A percentile compares a stretch with the other conserved stretches of the same genome.
Evolutionary conservation across 306 rosid species (phyloP).

Genomic region (apple (Malus domestica)): DNA sequence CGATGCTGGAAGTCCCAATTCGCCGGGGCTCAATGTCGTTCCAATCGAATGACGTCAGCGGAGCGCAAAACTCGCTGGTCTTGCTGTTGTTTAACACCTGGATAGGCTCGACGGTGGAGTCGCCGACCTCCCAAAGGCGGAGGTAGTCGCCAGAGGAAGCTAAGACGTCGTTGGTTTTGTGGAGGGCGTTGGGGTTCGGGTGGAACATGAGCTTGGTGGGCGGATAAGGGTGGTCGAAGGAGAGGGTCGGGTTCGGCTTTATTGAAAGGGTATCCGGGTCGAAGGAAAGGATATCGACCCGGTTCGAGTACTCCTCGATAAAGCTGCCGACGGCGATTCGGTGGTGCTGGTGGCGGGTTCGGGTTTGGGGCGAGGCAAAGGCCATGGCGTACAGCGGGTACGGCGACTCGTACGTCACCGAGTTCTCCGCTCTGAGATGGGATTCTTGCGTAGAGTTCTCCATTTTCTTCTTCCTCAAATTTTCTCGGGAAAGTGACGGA

Average conservation of each 20-base stretch:
- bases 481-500: constrained; percentile 2
- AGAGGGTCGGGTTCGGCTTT: constrained; percentile 49
- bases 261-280: constrained; percentile 58
- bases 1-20: constrained; percentile 86
- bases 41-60: constrained; percentile 94
- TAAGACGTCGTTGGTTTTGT: constrained; percentile 48
- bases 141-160: constrained; percentile 97
- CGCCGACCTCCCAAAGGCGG: constrained; percentile 89
- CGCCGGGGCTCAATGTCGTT: constrained; percentile 77
- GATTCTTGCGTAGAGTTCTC: constrained; percentile 67
- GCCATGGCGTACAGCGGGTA: constrained; percentile 75
- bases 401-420: constrained; percentile 65
- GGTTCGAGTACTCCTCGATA: constrained; percentile 75
- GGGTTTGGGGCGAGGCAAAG: constrained; percentile 40
- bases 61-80: constrained; percentile 85
- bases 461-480: constrained; percentile 20
- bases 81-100: constrained; percentile 80
- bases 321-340: constrained; percentile 84
- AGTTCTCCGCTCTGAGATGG: constrained; percentile 48
- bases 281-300: constrained; percentile 78
- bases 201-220: constrained; percentile 97
- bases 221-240: constrained; percentile 94
- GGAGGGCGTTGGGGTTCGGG: constrained; percentile 41
- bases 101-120: constrained; percentile 50
- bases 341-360: constrained; percentile 6